Evolutionary conservation across 805 yeast species (phyloP), one percentile per base, ranked within the genome.

Genomic region (Pichia californica): DNA sequence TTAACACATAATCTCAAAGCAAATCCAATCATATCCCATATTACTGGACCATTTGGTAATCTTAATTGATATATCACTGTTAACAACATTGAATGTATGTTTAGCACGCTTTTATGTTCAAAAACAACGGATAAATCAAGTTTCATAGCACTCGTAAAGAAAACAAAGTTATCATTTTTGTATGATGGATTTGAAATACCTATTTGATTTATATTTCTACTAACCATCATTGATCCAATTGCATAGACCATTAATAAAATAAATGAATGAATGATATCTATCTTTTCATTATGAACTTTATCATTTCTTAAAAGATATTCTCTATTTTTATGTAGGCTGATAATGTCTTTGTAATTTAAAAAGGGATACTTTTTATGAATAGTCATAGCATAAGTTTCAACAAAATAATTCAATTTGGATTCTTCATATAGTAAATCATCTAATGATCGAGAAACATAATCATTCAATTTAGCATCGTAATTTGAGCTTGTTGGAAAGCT

Each of bases 21-120:
- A 13, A 43, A 45, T 21, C 51, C 51, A 33, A 47, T 44, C 11
- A 52, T 31, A 31, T 52, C 50, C 56, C 56, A 52, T 7, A 52
- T 42, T 6, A 45, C 48, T 15, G 40, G 48, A 15, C 53, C 49
- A 34, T 44, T 51, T 5, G 46, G 43, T 15, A 47, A 47, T 38
- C 54, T 43, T 18, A 51, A 27, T 23, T 43, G 47, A 30, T 45
- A 52, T n/a, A 49, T 26, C 2, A 45, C 52, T 13, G 44, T 38
- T 26, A 50, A 27, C n/a, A 50, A 25, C 19, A 48, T 27, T 3
- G 47, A 37, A 33, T 36, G 36, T 13, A 48, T 40, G 28, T 45
- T 44, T 15, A 41, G 6, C 2, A 48, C n/a, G 8, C 39, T 38
- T 20, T 38, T 43, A 28, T 32, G 37, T 34, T 42, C 43, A n/a